Conservation (phyloP, 345 rosid species). For the Eucalyptus cloeziana region DNA sequence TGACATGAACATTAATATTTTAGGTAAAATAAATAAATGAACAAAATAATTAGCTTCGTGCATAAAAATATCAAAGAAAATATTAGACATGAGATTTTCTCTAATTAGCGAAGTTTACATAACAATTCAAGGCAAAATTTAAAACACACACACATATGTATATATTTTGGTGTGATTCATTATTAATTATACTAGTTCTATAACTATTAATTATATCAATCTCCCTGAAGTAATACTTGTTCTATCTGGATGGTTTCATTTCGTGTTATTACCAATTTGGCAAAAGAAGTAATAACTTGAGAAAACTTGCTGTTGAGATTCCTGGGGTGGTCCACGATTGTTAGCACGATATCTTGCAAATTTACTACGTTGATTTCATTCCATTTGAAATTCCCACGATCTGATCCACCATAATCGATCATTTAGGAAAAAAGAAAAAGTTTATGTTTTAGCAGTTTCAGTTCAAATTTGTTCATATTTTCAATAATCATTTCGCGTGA, state of each 20-base stretch:
- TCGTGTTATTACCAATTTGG: background rate
- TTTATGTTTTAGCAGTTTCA: too few relatives aligned
- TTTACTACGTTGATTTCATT: background rate
- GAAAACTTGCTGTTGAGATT: background rate
- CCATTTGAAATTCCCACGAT: fast-evolving
- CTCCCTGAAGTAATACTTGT: background rate
- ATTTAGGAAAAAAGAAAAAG: too few relatives aligned
- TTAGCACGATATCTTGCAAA: background rate
- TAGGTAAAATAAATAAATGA: background rate
- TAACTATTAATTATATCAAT: background rate
- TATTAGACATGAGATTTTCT: background rate
- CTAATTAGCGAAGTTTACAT: background rate
- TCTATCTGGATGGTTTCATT: background rate
- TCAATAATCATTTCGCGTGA: background rate
- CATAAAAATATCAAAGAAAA: background rate
- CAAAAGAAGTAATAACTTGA: background rate
- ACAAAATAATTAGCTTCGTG: background rate
- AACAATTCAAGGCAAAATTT: background rate
- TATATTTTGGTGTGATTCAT: background rate
- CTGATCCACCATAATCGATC: background rate
- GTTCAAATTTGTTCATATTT: too few relatives aligned
- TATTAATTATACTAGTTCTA: background rate
- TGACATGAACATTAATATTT: background rate
- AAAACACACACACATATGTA: background rate
- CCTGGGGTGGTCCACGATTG: background rate